Evolutionary conservation across 2,329 filamentous ascomycete species (phyloP), one percentile per base, ranked within the genome.

Genomic region (Xylariales sp.): DNA sequence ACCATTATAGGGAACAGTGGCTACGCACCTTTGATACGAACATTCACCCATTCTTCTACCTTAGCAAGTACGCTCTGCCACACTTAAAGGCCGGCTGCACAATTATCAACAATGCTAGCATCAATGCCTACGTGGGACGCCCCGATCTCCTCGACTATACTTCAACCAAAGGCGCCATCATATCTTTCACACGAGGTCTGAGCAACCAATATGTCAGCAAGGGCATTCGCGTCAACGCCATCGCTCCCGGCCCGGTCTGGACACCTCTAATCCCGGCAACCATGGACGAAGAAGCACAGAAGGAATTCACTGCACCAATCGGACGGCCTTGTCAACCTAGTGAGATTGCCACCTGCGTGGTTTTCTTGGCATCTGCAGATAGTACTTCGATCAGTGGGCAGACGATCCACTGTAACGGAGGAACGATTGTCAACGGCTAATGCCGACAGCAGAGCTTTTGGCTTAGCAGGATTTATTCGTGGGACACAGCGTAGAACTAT

Each of bases 81-180:
- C 83, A 90, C 61, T 85, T 93, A 79, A 76, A 78, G 54, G 59
- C 61, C n/a, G 87, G 88, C 24, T 74, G 78, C 40, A 81, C 78
- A 18, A 88, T 94, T 58, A 88, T 94, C 72, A 93, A 91, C 67
- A 89, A 88, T 56, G 81, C 85, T 30, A 89, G 84, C 21, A 82
- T 93, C 57, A 91, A 91, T 58, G 85, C 82, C 18, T 93, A 91
- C 63, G 76, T 89, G 41, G 87, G 87, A 27, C 83, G 85, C 2
- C 82, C 83, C 0, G 86, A 91, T 51, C 72, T 91, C 2, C 75
- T 93, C 33, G 86, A 93, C 61, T 91, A 93, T 65, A 89, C 85
- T 0, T 80, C 82, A 2, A 88, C 83, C 18, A 88, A 87, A 58
- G 86, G 85, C 24, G 86, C 85, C 38, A 83, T 93, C 47, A 65